Evolutionary conservation across 2,329 filamentous ascomycete genomes (phyloP), one percentile per base, ranked within the genome.

Genomic region (Diaporthe nobilis): DNA sequence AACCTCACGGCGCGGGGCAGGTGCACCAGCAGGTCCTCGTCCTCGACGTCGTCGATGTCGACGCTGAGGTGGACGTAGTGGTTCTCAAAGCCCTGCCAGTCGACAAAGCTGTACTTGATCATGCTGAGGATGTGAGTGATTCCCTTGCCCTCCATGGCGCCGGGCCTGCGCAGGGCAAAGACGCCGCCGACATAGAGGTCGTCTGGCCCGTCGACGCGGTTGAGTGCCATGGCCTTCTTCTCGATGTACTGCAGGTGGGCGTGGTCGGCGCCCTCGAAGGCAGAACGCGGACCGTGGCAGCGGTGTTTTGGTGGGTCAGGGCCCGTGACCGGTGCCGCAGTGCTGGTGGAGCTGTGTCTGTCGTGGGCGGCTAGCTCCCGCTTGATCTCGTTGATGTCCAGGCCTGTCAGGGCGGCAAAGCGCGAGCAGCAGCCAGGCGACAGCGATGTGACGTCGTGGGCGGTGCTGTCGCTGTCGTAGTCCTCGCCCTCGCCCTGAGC

Each of bases 41-140:
- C 95, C 28, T 96, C 94, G 71, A 96, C 91, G 86, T 99, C 97
- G 83, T 98, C 94, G 58, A 98, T 92, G 78, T 97, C 93, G 78
- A 98, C 93, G 77, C 92, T 89, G 79, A 95, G 88, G 83, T 97
- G 95, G 78, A 92, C 86, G 82, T 92, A 95, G 57, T 89, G 87
- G 78, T 90, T 88, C 81, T 87, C 88, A 77, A 85, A 86, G 68
- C 87, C 86, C 81, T 80, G 81, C 78, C 80, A 82, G 70, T 80
- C 73, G 80, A 88, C 86, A 51, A 89, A 84, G 4, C 83, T 82
- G 78, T 83, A 85, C 75, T 88, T 87, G 80, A 91, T 85, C 76
- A 97, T 94, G 6, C 96, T 98, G n/a, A 98, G 88, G 42, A 98
- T 90, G 85, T 98, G 96, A 3, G 95, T 98, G 83, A 99, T 95